Evolutionary conservation across 257 asterid species (phyloP).

Genomic region (Capsicum baccatum): DNA sequence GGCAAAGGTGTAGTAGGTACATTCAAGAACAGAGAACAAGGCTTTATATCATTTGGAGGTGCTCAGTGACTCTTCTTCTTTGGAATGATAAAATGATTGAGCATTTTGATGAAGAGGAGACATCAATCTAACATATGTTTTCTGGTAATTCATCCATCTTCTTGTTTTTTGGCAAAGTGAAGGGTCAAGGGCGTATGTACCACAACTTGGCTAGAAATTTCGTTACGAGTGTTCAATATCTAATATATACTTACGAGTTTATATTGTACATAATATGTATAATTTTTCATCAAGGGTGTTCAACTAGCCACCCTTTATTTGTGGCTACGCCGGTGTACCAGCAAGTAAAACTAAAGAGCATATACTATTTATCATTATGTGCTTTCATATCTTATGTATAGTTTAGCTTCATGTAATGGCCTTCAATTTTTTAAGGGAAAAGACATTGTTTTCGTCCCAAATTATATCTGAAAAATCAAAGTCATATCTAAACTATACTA

Average conservation of each 20-base stretch:
- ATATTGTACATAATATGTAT: no score
- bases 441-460: no score
- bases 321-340: neutral
- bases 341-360: neutral
- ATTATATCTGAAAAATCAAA: no score
- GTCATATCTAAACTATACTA: no score
- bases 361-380: neutral
- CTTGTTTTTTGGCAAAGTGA: neutral
- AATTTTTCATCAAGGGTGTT: no score
- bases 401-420: neutral
- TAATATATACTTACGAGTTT: no score
- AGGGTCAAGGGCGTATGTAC: neutral
- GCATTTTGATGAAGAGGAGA: slow-evolving; percentile 25
- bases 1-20: slow-evolving; percentile 65
- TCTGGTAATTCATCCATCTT: neutral
- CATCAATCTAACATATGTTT: neutral
- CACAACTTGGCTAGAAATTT: no score
- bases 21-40: slow-evolving; percentile 82
- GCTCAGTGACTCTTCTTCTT: slow-evolving; percentile 64
- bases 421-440: no score
- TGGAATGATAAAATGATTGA: slow-evolving; percentile 48
- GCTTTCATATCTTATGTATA: neutral
- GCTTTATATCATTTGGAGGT: slow-evolving; percentile 79
- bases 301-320: no score
- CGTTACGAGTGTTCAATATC: no score